Percentiles rank a stretch among this genome's conserved stretches.
phyloP scores from a whole-genome alignment of 2,329 filamentous ascomycete species.

The Xylaria sp. region DNA sequence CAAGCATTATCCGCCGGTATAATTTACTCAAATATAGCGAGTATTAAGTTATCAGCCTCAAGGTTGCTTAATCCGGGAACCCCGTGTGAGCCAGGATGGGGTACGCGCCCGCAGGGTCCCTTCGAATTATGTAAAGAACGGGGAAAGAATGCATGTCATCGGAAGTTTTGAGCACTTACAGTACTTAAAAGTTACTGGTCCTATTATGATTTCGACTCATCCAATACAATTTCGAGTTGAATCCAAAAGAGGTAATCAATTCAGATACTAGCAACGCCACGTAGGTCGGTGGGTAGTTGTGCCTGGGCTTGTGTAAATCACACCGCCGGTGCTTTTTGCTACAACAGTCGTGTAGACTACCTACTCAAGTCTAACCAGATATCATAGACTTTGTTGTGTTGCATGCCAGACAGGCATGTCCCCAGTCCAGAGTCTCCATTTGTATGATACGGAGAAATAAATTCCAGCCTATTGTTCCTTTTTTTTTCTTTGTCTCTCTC shows the following conservation, averaged over 20 bases:
- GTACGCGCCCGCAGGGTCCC: not conserved
- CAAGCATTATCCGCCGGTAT: not conserved
- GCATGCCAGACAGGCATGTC: not conserved
- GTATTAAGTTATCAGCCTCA: slow-evolving; percentile 5
- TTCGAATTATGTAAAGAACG: slow-evolving; percentile 1
- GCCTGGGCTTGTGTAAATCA: not conserved
- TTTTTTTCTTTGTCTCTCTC: not conserved
- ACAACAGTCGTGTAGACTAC: not conserved
- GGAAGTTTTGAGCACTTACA: not conserved
- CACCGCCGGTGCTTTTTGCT: slow-evolving; percentile 6
- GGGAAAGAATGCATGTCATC: slow-evolving; percentile 2
- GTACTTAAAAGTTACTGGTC: not conserved
- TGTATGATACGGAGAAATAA: not conserved
- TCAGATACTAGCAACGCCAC: slow-evolving; percentile 11
- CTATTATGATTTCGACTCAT: not conserved
- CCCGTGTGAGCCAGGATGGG: not conserved
- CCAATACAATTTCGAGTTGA: slow-evolving; percentile 25
- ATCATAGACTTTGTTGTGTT: not conserved
- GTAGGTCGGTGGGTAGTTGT: not conserved
- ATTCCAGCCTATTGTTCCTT: not conserved
- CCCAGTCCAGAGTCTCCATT: not conserved
- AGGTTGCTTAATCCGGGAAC: slow-evolving; percentile 6
- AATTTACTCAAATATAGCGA: too few relatives aligned
- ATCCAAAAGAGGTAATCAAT: slow-evolving; percentile 25
- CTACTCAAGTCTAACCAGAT: too few relatives aligned